Conservation (phyloP, 164 flowering plant species). For the Nelumbo lutea region DNA sequence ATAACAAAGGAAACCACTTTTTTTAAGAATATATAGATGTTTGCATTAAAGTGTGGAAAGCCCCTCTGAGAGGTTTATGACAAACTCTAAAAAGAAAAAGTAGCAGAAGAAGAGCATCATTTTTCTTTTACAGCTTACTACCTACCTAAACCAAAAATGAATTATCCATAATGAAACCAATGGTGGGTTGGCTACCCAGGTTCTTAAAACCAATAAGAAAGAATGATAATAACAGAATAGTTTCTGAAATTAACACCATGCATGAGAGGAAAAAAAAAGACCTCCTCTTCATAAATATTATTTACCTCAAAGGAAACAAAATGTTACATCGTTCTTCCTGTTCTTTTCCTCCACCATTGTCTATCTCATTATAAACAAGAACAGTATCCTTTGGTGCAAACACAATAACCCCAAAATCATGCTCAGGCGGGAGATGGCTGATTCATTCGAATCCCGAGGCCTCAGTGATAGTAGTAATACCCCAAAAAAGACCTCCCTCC, state of each 20-base stretch:
- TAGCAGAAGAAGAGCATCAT: constrained; percentile 6
- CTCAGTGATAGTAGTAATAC: constrained; percentile 17
- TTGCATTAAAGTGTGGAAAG: not conserved
- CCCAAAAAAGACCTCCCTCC: constrained; percentile 14
- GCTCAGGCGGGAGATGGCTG: constrained; percentile 23
- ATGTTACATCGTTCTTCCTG: constrained; percentile 43
- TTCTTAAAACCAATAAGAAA: not conserved
- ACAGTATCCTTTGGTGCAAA: constrained; percentile 29
- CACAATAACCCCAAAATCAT: constrained; percentile 32
- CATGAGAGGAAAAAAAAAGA: constrained; percentile 18
- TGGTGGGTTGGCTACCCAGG: not conserved
- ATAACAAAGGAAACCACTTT: no score
- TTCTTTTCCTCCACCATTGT: constrained; percentile 27
- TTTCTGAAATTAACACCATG: constrained; percentile 5
- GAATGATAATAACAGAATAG: not conserved
- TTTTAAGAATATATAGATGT: not conserved
- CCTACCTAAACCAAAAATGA: not conserved
- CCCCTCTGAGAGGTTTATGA: not conserved
- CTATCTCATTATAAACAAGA: constrained; percentile 37
- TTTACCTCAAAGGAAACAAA: constrained; percentile 36
- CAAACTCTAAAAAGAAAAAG: constrained; percentile 5
- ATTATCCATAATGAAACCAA: not conserved
- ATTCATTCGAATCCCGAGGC: constrained; percentile 20
- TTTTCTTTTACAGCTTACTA: constrained; percentile 2
- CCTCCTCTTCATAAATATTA: constrained; percentile 26